Evolutionary conservation across 495 filamentous ascomycete species (phyloP), one percentile per base, ranked within the genome.

Genomic region (Penicillium goetzii): DNA sequence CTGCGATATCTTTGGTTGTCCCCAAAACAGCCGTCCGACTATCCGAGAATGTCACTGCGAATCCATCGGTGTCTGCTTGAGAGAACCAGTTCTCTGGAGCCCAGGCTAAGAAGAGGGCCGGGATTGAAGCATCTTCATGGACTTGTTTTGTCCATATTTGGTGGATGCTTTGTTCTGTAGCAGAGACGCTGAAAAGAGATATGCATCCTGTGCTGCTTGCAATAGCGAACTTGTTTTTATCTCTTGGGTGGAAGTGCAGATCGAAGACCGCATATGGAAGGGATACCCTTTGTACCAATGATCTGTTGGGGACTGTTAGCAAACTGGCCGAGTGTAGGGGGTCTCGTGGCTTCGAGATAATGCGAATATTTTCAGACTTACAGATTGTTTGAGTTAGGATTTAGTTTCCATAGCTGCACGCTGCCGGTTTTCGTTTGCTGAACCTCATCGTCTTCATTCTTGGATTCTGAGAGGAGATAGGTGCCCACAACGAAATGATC

Each of bases 401-500:
- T 62, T 14, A 92, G 50, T 50, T 79, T 75, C 73, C 89, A 93
- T 8, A 92, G 75, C 47, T 88, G 80, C 56, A 96, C 74, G 72
- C 87, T 90, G 17, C 93, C 93, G 54, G 85, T 89, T 59, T 92
- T 88, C 33, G 68, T 81, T 66, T 91, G 89, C 12, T 76, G 53
- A 60, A 71, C 67, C 21, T 73, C 70, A 38, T 70, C 68, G 8
- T 78, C 69, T 17, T 65, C 60, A 17, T 65, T 65, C 38, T 80
- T 75, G 9, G 61, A 71, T 58, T 84, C 82, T 57, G 91, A 82
- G 28, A 97, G 81, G 51, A 88, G 78, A 74, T 99, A 99, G 2
- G 95, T 97, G 23, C 95, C 95, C 41, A 97, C 83, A 1, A 97
- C 75, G 66, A 97, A 88, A 66, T 87, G 86, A 10, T 88, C 78